phyloP scores from a whole-genome alignment of 495 filamentous ascomycete species.

The Lineolata rhizophorae region DNA sequence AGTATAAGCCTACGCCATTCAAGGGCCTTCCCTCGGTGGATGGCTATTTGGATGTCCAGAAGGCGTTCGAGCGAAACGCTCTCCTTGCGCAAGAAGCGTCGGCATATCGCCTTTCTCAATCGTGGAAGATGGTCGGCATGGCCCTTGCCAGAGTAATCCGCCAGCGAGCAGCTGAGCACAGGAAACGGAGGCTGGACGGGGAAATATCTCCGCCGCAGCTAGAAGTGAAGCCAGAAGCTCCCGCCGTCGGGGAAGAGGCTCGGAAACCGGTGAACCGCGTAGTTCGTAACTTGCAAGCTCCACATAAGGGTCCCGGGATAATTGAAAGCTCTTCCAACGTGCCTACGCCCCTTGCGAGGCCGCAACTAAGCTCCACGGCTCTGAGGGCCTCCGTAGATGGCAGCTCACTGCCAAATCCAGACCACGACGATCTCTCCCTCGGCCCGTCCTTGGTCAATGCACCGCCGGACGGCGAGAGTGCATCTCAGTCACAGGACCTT shows the following conservation, averaged over 20 bases:
- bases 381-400: too few relatives aligned
- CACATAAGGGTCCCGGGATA: too few relatives aligned
- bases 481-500: background rate
- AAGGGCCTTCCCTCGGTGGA: constrained; percentile 9
- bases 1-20: constrained; percentile 12
- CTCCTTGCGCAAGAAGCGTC: constrained; percentile 12
- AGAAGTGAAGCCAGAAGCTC: too few relatives aligned
- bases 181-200: constrained; percentile 2
- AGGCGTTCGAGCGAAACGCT: constrained; percentile 14
- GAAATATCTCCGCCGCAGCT: too few relatives aligned
- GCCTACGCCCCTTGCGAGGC: constrained; percentile 54
- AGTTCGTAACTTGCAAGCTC: too few relatives aligned
- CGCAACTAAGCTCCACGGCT: too few relatives aligned
- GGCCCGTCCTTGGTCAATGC: constrained; percentile 9
- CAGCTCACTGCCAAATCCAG: constrained; percentile 11
- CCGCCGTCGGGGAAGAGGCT: too few relatives aligned
- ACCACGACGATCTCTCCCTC: constrained; percentile 12
- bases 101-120: constrained; percentile 13
- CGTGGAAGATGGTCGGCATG: constrained; percentile 14
- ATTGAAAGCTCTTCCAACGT: constrained; percentile 46
- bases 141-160: constrained; percentile 6
- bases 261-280: too few relatives aligned
- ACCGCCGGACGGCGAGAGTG: background rate
- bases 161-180: constrained; percentile 8
- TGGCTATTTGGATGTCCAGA: constrained; percentile 7